A percentile compares a stretch with the other conserved stretches of the same genome.
These are phyloP conservation scores for Beauveria varroae DNA, from an alignment of 2,329 filamentous ascomycete species.

Conservation along the genomic window DNA sequence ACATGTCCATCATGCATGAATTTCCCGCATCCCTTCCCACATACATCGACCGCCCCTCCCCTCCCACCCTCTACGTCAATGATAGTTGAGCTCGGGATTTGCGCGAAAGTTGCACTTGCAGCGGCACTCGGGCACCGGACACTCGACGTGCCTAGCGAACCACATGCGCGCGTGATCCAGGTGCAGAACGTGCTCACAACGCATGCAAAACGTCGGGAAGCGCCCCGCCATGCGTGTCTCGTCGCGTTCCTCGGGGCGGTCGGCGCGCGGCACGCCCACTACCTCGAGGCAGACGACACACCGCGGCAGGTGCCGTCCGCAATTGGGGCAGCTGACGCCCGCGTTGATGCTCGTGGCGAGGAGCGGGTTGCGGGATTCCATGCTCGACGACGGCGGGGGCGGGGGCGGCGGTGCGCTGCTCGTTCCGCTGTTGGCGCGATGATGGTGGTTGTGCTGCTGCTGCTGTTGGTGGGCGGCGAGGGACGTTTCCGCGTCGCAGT, in stretches of 20 bases:
- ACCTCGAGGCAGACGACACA: slow-evolving; percentile 62
- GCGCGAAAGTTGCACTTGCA: slow-evolving; percentile 57
- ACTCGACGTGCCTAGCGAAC: slow-evolving; percentile 58
- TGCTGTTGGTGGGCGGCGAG: slow-evolving; percentile 33
- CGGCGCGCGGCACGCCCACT: slow-evolving; percentile 56
- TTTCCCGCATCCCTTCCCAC: too few relatives aligned
- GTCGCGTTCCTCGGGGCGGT: slow-evolving; percentile 44
- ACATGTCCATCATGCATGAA: too few relatives aligned
- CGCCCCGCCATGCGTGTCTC: slow-evolving; percentile 44
- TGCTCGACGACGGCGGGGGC: slow-evolving; percentile 18
- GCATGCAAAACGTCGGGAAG: slow-evolving; percentile 62
- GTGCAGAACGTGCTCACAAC: slow-evolving; percentile 61
- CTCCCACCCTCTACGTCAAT: slow-evolving; percentile 17
- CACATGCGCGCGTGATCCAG: slow-evolving; percentile 60
- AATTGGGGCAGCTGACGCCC: slow-evolving; percentile 59
- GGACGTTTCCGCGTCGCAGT: slow-evolving; percentile 59
- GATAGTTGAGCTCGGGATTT: slow-evolving; percentile 52
- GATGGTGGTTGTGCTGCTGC: slow-evolving; percentile 22
- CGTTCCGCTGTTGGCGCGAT: slow-evolving; percentile 8
- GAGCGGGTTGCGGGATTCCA: slow-evolving; percentile 45
- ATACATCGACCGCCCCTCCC: too few relatives aligned
- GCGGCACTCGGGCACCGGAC: slow-evolving; percentile 60
- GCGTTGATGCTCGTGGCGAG: slow-evolving; percentile 49
- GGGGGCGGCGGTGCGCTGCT: slow-evolving; percentile 9
- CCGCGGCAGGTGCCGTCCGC: slow-evolving; percentile 57